Conservation (phyloP, 139 green algal species). For the Gonium pectorale region DNA sequence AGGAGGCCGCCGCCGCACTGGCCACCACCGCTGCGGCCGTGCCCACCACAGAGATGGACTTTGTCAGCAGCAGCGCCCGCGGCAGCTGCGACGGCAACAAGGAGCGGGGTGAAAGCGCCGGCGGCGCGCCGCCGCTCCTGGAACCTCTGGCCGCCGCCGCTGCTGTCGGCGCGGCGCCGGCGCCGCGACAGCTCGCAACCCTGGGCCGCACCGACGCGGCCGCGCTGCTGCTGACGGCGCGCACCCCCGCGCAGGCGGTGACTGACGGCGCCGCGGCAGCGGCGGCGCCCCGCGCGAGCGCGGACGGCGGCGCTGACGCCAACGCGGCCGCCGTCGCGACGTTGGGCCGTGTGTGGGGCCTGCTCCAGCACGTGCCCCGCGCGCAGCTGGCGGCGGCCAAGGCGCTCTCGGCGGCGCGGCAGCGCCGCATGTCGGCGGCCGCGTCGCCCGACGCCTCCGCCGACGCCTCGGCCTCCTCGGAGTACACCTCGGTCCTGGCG, state of each 20-base stretch:
- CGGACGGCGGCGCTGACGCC: not conserved
- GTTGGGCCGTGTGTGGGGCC: not conserved
- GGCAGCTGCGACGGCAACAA: not conserved
- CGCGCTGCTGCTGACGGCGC: not conserved
- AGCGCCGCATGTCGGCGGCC: not conserved
- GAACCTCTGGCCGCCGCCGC: not conserved
- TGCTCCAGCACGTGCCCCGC: conserved; percentile 11
- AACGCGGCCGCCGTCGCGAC: not conserved
- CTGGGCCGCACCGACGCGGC: not conserved
- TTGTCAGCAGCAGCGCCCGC: not conserved
- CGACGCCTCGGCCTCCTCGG: not conserved
- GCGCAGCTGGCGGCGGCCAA: conserved; percentile 11
- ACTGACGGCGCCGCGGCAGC: not conserved
- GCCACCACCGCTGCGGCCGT: not conserved
- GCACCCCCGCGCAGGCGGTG: not conserved
- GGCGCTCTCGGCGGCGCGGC: not conserved
- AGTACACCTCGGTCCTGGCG: not conserved
- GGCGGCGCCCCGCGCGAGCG: not conserved
- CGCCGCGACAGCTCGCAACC: not conserved
- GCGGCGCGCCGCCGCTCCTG: not conserved
- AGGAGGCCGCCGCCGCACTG: not conserved
- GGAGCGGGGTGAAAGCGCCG: no score
- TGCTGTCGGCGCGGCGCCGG: not conserved
- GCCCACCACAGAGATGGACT: not conserved
- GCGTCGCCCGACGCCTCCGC: not conserved